Evolutionary conservation across 257 asterid genomes (phyloP), one percentile per base, ranked within the genome.

Genomic region (Nicotiana undulata): DNA sequence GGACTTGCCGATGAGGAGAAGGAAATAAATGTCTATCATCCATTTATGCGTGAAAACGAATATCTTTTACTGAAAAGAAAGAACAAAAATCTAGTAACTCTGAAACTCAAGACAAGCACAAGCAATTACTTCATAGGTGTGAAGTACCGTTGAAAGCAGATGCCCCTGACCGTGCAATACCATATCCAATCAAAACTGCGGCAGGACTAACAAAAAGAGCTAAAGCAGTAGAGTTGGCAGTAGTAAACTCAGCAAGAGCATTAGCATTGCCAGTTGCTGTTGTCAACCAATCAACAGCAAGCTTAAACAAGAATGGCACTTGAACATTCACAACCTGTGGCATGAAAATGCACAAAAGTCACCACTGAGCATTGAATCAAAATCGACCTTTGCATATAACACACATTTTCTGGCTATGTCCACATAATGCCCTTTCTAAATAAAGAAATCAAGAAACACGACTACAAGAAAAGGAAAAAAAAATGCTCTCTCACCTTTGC

Each of bases 241-340:
- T 88, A 70, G 90, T 86, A 80, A 96, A 96, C 86, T 88, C 94
- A 5, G 98, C 90, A 82, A 96, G 92, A 78, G 93, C 83, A 75
- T 86, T 85, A 12, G 99, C 89, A 84, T 87, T 92, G 78, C 98
- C 97, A 3, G 97, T 83, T 44, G 90, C 88, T 28, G 95, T 86
- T 60, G 97, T 85, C 79, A 96, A 84, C 97, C 97, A 92, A 84
- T 96, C 99, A 84, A 96, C 96, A n/a, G 99, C 94, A 52, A 94
- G 89, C 91, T 96, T 96, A 86, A 96, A 94, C 92, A 96, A 88
- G 90, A 96, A 92, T 9, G 99, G 99, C 80, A 94, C 99, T 90
- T 96, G 99, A 84, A 96, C 97, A 88, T 94, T 96, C 81, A 96
- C 67, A 79, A 96, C 99, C 99, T 96, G 88, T 82, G 83, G 76